Evolutionary conservation across 2,329 filamentous ascomycete species (phyloP).

Genomic region (Dichotomopilus funicola): DNA sequence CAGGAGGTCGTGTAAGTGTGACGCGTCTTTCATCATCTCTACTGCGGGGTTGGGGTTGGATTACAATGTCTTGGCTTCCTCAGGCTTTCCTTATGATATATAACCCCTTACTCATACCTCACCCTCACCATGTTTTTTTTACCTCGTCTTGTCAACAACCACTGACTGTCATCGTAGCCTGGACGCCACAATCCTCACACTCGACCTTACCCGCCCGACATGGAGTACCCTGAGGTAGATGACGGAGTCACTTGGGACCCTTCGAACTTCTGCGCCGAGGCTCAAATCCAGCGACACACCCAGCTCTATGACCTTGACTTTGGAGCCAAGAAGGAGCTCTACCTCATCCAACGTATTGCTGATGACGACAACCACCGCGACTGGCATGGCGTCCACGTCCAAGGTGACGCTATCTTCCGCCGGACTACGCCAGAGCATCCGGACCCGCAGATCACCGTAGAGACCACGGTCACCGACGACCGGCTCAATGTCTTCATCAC

Average conservation of each 20-base stretch:
- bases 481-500: slow-evolving; percentile 31
- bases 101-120: not conserved
- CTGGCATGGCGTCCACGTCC: slow-evolving; percentile 32
- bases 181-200: not conserved
- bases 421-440: slow-evolving; percentile 29
- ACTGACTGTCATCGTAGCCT: slow-evolving; percentile 9
- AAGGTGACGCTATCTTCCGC: slow-evolving; percentile 42
- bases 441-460: slow-evolving; percentile 36
- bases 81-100: not conserved
- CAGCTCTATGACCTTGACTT: slow-evolving; percentile 33
- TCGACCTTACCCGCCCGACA: slow-evolving; percentile 11
- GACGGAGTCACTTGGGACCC: slow-evolving; percentile 19
- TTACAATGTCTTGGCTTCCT: not conserved
- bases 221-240: slow-evolving; percentile 26
- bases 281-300: slow-evolving; percentile 26
- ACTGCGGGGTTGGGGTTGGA: too few relatives aligned
- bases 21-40: slow-evolving; percentile 5
- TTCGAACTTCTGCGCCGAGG: slow-evolving; percentile 15
- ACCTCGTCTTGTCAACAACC: not conserved
- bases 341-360: slow-evolving; percentile 34
- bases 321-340: slow-evolving; percentile 30
- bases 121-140: not conserved
- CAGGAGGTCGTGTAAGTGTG: slow-evolving; percentile 25
- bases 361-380: slow-evolving; percentile 15
- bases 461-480: slow-evolving; percentile 41